Evolutionary conservation across 345 rosid species (phyloP), one percentile per base, ranked within the genome.

Genomic region (Ceriops decandra): DNA sequence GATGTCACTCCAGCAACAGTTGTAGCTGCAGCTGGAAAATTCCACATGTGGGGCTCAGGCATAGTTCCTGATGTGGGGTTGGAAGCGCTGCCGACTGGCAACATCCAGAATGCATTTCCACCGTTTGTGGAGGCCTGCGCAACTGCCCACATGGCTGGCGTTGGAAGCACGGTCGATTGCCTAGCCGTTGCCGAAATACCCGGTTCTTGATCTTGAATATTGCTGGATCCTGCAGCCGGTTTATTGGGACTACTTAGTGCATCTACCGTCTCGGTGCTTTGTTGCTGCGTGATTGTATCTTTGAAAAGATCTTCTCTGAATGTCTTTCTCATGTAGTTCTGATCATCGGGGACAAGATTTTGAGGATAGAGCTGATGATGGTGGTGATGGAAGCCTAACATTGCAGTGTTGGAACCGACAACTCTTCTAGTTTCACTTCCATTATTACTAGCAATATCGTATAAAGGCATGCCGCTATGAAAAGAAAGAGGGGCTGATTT

Each of bases 81-180:
- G 0, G 72, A 65, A 46, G 83, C 79, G 5, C 75, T 46, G 24
- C 85, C 84, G 28, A 90, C 84, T 0, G 96, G 93, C 24, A 90
- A 78, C 96, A 90, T 90, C 96, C 96, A 90, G 69, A 90, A 87
- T 19, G 87, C 82, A 62, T 80, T 87, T 30, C 89, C 89, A 30
- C 96, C 89, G 60, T 85, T 87, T 1, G 88, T 64, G 7, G 85
- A 74, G 5, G 84, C 80, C 15, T 85, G 82, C 0, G 86, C 83
- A 51, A 86, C 83, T 21, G 91, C 93, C 96, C 96, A 90, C 91
- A 90, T 86, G 31, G 88, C 87, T 1, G 86, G 74, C 68, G 86
- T 73, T 0, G 89, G 80, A 15, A 82, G 31, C 35, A 77, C 70
- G 67, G 75, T 81, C 22, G 87, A 27, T 32, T 53, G 66, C 49